phyloP scores from a whole-genome alignment of 2,329 filamentous ascomycete species.

The Ophiostoma himal-ulmi region DNA sequence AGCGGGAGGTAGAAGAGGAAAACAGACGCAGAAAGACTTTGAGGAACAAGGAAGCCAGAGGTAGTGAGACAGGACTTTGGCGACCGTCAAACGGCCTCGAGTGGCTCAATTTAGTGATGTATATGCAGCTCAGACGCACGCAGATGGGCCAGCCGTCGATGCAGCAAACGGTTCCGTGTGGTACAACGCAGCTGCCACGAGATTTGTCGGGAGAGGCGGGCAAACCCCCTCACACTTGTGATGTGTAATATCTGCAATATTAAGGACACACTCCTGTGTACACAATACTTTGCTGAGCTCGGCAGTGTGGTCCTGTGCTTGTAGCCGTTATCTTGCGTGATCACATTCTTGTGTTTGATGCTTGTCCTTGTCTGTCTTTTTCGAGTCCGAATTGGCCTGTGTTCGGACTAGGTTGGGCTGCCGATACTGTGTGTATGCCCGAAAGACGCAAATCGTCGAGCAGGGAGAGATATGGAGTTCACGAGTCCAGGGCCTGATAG shows the following conservation, averaged over 20 bases:
- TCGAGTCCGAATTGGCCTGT: too few species aligned
- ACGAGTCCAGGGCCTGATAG: background rate
- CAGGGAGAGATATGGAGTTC: background rate
- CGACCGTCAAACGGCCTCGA: background rate
- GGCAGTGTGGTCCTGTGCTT: background rate
- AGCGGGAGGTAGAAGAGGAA: background rate
- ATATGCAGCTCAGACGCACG: background rate
- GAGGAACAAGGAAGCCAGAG: background rate
- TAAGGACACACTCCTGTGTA: background rate
- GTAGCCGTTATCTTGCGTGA: background rate
- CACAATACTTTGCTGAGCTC: background rate
- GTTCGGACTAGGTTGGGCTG: background rate
- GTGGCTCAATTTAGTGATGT: background rate
- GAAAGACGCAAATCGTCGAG: background rate
- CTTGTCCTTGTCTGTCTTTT: background rate
- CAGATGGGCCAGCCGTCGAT: slow-evolving; percentile 4
- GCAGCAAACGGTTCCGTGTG: slow-evolving; percentile 15
- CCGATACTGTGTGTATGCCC: background rate
- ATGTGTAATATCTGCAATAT: slow-evolving; percentile 1
- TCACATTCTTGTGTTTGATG: background rate
- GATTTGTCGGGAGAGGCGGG: slow-evolving; percentile 11
- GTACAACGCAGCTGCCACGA: slow-evolving; percentile 20
- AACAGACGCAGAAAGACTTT: too few species aligned
- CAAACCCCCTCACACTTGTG: slow-evolving; percentile 1
- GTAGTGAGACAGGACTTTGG: background rate